A percentile compares a stretch with the other conserved stretches of the same genome.
Conservation (phyloP, 257 asterid species). For the Rehmannia glutinosa region DNA sequence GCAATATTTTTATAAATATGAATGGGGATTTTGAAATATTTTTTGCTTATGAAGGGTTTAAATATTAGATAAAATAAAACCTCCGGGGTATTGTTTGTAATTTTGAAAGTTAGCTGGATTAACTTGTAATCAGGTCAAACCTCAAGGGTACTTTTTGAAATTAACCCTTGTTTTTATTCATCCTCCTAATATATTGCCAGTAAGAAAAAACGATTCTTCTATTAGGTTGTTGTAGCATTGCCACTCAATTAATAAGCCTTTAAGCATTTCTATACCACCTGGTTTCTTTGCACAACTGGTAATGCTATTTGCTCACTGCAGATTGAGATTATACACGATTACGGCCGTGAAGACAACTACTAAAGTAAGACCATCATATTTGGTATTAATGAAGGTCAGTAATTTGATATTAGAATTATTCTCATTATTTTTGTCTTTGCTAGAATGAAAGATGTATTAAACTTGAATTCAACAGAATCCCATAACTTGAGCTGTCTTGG, state of each 20-base stretch:
- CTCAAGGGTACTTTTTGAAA: too few relatives aligned
- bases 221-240: background rate
- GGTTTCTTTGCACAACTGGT: slow-evolving; percentile 6
- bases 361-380: slow-evolving; percentile 26
- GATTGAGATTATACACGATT: slow-evolving; percentile 84
- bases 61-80: too few relatives aligned
- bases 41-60: too few relatives aligned
- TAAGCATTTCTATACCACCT: background rate
- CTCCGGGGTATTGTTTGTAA: too few relatives aligned
- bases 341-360: slow-evolving; percentile 65
- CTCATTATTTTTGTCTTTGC: background rate
- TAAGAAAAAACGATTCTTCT: background rate
- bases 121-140: too few relatives aligned
- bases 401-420: background rate
- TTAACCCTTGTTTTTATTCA: background rate
- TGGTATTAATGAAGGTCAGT: slow-evolving; percentile 30
- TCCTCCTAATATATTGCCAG: background rate
- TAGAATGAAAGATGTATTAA: background rate
- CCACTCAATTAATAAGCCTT: background rate
- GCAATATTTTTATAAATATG: too few relatives aligned
- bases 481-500: too few relatives aligned
- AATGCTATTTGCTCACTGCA: slow-evolving; percentile 20
- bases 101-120: too few relatives aligned
- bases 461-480: background rate
- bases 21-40: too few relatives aligned